Conservation (phyloP, 768 basidiomycete species). For the Serendipita vermifera region DNA sequence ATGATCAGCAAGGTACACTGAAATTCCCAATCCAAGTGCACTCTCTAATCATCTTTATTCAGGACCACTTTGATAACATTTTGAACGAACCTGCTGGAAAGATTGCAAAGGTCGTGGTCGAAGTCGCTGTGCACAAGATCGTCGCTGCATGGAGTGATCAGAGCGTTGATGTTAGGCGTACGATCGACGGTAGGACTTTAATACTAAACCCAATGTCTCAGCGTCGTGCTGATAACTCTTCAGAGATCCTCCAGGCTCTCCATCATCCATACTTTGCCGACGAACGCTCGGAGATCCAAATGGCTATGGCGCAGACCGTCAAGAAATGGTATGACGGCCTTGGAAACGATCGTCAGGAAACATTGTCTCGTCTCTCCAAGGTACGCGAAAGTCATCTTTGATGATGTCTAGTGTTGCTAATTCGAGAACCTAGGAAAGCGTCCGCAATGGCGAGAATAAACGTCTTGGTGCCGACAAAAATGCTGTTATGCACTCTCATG, state of each 20-base stretch:
- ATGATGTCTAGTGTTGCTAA: no score
- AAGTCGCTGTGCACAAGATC: constrained; percentile 45
- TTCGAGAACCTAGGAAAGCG: constrained; percentile 40
- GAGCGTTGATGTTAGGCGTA: neutral
- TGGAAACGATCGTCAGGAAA: constrained; percentile 31
- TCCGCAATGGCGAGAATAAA: constrained; percentile 44
- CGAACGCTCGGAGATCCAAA: constrained; percentile 41
- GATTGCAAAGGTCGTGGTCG: constrained; percentile 54
- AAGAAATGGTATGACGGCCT: constrained; percentile 41
- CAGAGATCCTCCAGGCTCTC: constrained; percentile 48
- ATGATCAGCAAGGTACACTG: constrained; percentile 46
- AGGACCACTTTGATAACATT: constrained; percentile 58
- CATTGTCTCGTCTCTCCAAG: constrained; percentile 41
- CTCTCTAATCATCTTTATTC: neutral
- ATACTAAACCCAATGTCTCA: neutral
- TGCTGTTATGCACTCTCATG: neutral
- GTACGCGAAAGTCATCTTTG: no score
- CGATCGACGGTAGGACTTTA: neutral
- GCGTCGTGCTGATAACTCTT: neutral
- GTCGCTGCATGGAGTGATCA: constrained; percentile 30
- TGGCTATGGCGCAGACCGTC: constrained; percentile 46
- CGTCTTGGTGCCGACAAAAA: constrained; percentile 36
- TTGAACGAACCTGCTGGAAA: constrained; percentile 66
- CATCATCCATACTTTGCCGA: constrained; percentile 56
- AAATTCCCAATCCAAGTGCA: neutral